A percentile compares a stretch with the other conserved stretches of the same genome.
Evolutionary conservation across 1,139 yeast species (phyloP).

Genomic region (Yamadazyma siamensis): DNA sequence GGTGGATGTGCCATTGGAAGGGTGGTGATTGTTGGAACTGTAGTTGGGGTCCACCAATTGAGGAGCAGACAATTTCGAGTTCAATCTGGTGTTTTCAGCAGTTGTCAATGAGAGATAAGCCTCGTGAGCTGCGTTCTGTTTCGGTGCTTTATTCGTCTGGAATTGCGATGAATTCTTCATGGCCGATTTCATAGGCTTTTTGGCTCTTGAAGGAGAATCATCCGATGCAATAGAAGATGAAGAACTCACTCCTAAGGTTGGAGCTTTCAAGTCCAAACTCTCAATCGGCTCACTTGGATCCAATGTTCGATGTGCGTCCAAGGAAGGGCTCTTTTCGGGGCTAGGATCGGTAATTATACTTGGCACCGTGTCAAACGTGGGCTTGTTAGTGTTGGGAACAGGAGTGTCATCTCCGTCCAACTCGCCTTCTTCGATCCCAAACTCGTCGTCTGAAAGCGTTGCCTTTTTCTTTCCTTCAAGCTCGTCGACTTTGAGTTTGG

Average conservation of each 20-base stretch:
- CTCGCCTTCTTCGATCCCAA: constrained; percentile 18
- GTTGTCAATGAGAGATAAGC: constrained; percentile 70
- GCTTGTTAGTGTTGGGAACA: constrained; percentile 25
- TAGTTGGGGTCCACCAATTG: constrained; percentile 22
- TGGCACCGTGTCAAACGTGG: constrained; percentile 31
- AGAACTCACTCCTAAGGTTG: constrained; percentile 19
- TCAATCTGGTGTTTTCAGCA: constrained; percentile 72
- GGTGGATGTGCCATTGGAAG: constrained; percentile 6
- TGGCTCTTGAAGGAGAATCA: constrained; percentile 13
- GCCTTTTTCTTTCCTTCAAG: constrained; percentile 1
- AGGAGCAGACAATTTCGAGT: constrained; percentile 53
- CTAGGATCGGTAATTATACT: constrained; percentile 21
- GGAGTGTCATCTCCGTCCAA: constrained; percentile 17
- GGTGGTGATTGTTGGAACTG: constrained; percentile 14
- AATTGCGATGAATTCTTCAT: constrained; percentile 48
- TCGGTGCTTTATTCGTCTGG: constrained; percentile 5
- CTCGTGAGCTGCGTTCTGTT: constrained; percentile 45
- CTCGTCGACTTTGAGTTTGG: constrained; percentile 4
- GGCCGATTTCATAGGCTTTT: constrained; percentile 59
- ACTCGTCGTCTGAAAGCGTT: constrained; percentile 10
- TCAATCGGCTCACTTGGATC: constrained; percentile 3
- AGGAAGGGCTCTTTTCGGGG: neutral
- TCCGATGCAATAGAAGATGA: constrained; percentile 29
- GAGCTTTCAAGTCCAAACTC: constrained; percentile 7
- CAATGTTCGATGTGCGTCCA: too few species aligned